Conservation (phyloP, 192 early-diverging fungal genomes). For the Coemansia sp. region DNA sequence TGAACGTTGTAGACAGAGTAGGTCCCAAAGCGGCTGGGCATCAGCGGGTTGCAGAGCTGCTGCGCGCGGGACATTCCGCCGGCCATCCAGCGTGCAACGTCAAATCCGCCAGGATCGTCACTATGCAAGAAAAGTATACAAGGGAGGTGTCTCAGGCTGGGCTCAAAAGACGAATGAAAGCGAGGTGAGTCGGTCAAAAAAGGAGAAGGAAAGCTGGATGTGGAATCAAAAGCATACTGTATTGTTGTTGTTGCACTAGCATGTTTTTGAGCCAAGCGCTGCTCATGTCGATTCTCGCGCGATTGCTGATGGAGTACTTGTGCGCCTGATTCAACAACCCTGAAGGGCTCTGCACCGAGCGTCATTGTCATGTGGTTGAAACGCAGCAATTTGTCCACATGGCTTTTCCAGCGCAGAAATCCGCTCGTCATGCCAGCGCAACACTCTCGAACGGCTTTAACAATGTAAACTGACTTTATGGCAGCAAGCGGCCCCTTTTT, state of each 20-base stretch:
- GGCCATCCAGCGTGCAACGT: constrained; percentile 56
- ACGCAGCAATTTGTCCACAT: constrained; percentile 52
- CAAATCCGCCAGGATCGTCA: constrained; percentile 52
- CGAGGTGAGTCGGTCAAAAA: constrained; percentile 47
- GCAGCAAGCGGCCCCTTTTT: not conserved
- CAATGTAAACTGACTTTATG: not conserved
- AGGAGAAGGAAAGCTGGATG: constrained; percentile 45
- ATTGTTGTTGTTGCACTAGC: constrained; percentile 38
- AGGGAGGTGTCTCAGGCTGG: constrained; percentile 51
- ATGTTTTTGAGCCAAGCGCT: constrained; percentile 17
- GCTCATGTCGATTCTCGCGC: constrained; percentile 13
- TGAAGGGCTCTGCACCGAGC: constrained; percentile 40
- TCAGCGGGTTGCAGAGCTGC: constrained; percentile 47
- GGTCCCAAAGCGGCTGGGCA: constrained; percentile 45
- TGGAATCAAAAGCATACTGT: constrained; percentile 55
- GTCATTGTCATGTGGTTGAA: constrained; percentile 58
- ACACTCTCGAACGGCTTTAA: not conserved
- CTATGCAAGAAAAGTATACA: constrained; percentile 51
- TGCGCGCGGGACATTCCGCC: constrained; percentile 49
- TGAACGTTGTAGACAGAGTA: constrained; percentile 48
- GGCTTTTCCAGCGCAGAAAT: constrained; percentile 52
- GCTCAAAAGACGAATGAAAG: constrained; percentile 54
- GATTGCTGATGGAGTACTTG: constrained; percentile 2
- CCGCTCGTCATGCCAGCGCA: constrained; percentile 35
- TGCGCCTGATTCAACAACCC: constrained; percentile 22